Evolutionary conservation across 2,329 filamentous ascomycete genomes (phyloP).

Genomic region (Colletotrichum coccodes): DNA sequence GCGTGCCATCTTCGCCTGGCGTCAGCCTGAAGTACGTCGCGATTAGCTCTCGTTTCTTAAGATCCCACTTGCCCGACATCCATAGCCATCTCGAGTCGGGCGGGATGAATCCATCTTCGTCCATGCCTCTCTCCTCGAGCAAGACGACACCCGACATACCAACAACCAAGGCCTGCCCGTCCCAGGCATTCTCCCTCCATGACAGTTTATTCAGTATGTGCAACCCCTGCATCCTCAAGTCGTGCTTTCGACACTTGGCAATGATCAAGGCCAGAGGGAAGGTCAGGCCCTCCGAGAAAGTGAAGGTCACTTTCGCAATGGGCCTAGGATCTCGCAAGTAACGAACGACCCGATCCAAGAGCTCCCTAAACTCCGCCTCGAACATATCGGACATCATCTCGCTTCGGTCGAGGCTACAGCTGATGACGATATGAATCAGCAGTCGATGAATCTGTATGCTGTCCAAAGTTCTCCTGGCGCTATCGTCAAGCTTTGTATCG

Average conservation of each 20-base stretch:
- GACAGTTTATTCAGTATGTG: constrained; percentile 24
- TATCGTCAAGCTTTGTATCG: background rate
- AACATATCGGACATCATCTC: constrained; percentile 34
- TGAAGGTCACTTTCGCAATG: constrained; percentile 5
- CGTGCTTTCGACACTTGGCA: constrained; percentile 34
- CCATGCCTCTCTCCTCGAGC: constrained; percentile 34
- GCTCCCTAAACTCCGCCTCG: constrained; percentile 29
- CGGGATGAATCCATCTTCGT: constrained; percentile 27
- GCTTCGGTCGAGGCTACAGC: constrained; percentile 29
- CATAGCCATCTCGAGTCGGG: constrained; percentile 32
- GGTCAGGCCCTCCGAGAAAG: constrained; percentile 30
- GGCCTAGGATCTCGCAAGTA: constrained; percentile 24
- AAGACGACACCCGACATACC: constrained; percentile 32
- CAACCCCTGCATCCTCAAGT: constrained; percentile 29
- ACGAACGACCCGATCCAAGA: constrained; percentile 19
- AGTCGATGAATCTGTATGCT: constrained; percentile 29
- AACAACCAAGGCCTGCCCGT: constrained; percentile 25
- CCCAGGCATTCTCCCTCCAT: constrained; percentile 32
- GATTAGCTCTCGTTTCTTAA: constrained; percentile 19
- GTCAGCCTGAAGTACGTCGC: constrained; percentile 23
- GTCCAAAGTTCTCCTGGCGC: constrained; percentile 13
- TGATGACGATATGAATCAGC: constrained; percentile 21
- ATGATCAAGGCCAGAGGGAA: constrained; percentile 31
- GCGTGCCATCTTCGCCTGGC: constrained; percentile 14
- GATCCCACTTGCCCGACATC: constrained; percentile 28